Percentiles rank a stretch among this genome's conserved stretches.
phyloP scores from a whole-genome alignment of 148 eudicot genomes.

The Silene latifolia region DNA sequence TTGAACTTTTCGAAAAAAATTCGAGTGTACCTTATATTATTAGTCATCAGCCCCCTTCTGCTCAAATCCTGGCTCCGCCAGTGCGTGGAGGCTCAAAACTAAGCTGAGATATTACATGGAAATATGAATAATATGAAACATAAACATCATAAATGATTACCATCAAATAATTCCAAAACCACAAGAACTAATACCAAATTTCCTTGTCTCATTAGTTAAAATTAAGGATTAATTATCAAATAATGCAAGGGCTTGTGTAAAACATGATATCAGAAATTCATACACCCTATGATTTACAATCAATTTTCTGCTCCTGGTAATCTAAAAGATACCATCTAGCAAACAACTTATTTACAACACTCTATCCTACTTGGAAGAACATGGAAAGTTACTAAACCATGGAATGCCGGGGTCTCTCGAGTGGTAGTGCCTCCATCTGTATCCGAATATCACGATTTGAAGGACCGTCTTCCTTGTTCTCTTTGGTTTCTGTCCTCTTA shows the following conservation, averaged over 20 bases:
- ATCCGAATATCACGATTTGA: slow-evolving; percentile 26
- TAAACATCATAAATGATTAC: too few relatives aligned
- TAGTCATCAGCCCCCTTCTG: too few relatives aligned
- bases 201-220: not conserved
- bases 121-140: too few relatives aligned
- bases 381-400: slow-evolving; percentile 18
- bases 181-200: too few relatives aligned
- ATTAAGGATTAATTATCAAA: not conserved
- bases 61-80: too few relatives aligned
- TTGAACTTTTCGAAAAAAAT: too few relatives aligned
- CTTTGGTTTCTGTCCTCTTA: slow-evolving; percentile 37
- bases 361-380: slow-evolving; percentile 9
- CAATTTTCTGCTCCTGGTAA: not conserved
- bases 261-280: not conserved
- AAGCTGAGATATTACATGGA: too few relatives aligned
- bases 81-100: too few relatives aligned
- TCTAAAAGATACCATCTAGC: slow-evolving; percentile 11
- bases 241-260: slow-evolving; percentile 2
- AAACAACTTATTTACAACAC: slow-evolving; percentile 34
- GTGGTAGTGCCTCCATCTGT: slow-evolving; percentile 65
- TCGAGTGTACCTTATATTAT: too few relatives aligned
- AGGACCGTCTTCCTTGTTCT: slow-evolving; percentile 29
- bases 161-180: too few relatives aligned
- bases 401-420: slow-evolving; percentile 44
- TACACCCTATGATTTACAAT: slow-evolving; percentile 23